phyloP scores from a whole-genome alignment of 225 moss, liverwort and hornwort genomes.

The Physcomitrium patens region DNA sequence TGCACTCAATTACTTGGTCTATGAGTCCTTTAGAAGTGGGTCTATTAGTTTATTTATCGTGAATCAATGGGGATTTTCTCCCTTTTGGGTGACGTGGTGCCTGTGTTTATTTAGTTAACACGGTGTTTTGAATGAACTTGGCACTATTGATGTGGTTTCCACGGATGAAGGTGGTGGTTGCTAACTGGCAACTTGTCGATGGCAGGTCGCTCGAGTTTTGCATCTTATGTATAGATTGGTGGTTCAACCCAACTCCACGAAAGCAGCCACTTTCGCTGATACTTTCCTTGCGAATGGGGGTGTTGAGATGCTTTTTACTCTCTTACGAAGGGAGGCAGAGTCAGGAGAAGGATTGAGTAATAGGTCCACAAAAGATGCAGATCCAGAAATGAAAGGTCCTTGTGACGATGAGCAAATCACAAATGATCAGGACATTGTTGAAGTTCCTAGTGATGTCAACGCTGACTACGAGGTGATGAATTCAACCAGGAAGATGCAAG shows the following conservation, averaged over 20 bases:
- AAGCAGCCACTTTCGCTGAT: constrained; percentile 78
- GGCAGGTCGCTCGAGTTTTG: constrained; percentile 89
- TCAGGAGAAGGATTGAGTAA: constrained; percentile 36
- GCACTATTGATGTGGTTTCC: not conserved
- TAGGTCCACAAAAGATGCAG: constrained; percentile 26
- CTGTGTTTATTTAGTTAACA: no score
- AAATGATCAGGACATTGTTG: constrained; percentile 27
- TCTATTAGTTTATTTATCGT: constrained; percentile 5
- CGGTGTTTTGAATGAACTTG: no score
- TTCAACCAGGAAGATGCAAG: constrained; percentile 13
- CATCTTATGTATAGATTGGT: constrained; percentile 88
- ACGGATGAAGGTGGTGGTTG: not conserved
- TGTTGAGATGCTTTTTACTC: constrained; percentile 85
- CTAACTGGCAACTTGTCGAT: constrained; percentile 22
- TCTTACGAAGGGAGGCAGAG: constrained; percentile 82
- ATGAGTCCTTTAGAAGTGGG: constrained; percentile 8
- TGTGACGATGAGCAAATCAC: constrained; percentile 28
- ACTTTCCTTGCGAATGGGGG: constrained; percentile 81
- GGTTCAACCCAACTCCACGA: constrained; percentile 80
- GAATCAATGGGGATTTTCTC: not conserved
- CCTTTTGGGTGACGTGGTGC: no score
- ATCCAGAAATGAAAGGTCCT: constrained; percentile 28
- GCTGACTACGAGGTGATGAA: constrained; percentile 29
- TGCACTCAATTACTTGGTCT: constrained; percentile 12
- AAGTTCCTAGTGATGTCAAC: constrained; percentile 17